Percentiles rank a stretch among this genome's conserved stretches.
Evolutionary conservation across 2,329 filamentous ascomycete genomes (phyloP).

Genomic region (Epichloe elymi): DNA sequence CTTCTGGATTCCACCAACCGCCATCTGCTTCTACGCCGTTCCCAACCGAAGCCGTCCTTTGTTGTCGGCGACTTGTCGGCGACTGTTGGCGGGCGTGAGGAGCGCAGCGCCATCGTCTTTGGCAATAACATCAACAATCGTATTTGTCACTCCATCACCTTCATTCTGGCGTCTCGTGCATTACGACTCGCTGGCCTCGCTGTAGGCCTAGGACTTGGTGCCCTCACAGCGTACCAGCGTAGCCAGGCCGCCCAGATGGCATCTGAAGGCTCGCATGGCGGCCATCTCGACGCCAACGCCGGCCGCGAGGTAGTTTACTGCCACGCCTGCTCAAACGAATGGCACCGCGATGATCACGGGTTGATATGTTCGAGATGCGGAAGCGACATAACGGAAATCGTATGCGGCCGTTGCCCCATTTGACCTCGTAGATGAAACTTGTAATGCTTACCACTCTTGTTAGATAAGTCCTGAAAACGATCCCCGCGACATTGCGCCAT

Average conservation of each 20-base stretch:
- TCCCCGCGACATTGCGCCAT: slow-evolving; percentile 34
- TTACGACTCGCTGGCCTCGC: slow-evolving; percentile 41
- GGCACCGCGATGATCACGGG: slow-evolving; percentile 58
- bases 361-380: slow-evolving; percentile 66
- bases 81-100: not conserved
- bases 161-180: slow-evolving; percentile 43
- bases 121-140: not conserved
- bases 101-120: not conserved
- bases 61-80: not conserved
- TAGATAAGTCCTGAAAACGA: slow-evolving; percentile 47
- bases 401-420: slow-evolving; percentile 30
- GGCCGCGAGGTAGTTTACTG: slow-evolving; percentile 70
- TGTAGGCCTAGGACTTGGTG: slow-evolving; percentile 45
- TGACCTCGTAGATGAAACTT: not conserved
- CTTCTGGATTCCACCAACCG: not conserved
- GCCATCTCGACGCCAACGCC: slow-evolving; percentile 35
- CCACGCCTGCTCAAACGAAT: slow-evolving; percentile 68
- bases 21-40: not conserved
- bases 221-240: slow-evolving; percentile 40
- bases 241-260: slow-evolving; percentile 29
- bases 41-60: not conserved
- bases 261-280: slow-evolving; percentile 13
- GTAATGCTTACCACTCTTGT: slow-evolving; percentile 7
- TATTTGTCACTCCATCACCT: not conserved
- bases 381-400: slow-evolving; percentile 75